These are phyloP conservation scores for Paratinospora sagittata DNA, from an alignment of 164 flowering plant genomes.

Conservation along the genomic window DNA sequence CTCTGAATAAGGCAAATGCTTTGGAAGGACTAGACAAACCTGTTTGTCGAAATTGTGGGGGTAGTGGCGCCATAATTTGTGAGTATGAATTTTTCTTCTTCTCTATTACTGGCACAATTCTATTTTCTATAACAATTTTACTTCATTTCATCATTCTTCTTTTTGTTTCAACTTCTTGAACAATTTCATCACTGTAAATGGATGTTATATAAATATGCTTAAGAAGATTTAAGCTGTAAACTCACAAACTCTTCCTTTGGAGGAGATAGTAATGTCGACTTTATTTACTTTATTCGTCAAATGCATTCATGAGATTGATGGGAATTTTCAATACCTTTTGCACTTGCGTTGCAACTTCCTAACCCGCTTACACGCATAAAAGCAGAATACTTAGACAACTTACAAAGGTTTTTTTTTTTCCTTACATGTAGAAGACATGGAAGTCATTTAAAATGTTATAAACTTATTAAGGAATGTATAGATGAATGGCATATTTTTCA, in stretches of 20 bases:
- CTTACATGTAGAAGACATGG: not conserved
- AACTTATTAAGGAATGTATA: not conserved
- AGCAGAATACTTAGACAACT: not conserved
- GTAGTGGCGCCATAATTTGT: constrained; percentile 91
- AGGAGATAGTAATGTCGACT: not conserved
- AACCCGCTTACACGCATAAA: not conserved
- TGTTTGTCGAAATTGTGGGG: constrained; percentile 82
- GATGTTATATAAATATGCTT: not conserved
- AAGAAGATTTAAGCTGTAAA: not conserved
- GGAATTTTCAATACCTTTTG: not conserved
- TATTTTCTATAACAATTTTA: too few species aligned
- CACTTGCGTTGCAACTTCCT: not conserved
- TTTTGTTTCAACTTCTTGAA: not conserved
- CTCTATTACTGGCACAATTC: too few species aligned
- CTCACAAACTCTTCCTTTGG: not conserved
- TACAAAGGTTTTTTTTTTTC: too few species aligned
- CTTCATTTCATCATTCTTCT: too few species aligned
- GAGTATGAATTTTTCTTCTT: constrained; percentile 28
- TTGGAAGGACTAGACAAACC: constrained; percentile 48
- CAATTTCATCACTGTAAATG: not conserved
- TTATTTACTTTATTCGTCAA: not conserved
- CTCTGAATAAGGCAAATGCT: constrained; percentile 37
- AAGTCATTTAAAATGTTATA: not conserved
- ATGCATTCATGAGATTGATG: not conserved
- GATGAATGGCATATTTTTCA: not conserved